Evolutionary conservation across 176 grass and related monocot species (phyloP).

Genomic region (Echinochloa phyllopogon): DNA sequence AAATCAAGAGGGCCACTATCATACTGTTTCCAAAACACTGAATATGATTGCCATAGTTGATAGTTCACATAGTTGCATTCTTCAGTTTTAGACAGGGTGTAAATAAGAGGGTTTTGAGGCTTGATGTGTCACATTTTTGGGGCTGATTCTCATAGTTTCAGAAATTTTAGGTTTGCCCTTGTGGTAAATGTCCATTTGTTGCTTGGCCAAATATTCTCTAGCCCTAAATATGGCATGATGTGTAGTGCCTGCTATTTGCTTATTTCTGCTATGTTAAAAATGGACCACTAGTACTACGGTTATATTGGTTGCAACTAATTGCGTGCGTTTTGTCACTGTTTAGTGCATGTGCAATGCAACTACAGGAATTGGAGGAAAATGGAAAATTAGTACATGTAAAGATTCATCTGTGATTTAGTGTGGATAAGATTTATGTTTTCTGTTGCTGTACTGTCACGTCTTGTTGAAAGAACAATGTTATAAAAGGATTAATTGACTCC

Average conservation of each 20-base stretch:
- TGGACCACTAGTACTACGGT: not conserved
- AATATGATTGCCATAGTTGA: not conserved
- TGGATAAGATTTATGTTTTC: conserved; percentile 6
- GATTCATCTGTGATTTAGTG: not conserved
- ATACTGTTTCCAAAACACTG: not conserved
- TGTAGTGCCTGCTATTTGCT: not conserved
- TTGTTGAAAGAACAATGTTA: not conserved
- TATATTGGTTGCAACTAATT: conserved; percentile 4
- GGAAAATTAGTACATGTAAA: conserved; percentile 5
- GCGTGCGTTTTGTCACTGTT: not conserved
- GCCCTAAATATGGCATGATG: not conserved
- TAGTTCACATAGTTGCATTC: not conserved
- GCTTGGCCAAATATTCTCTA: conserved; percentile 26
- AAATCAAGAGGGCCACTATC: not conserved
- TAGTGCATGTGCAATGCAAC: conserved; percentile 15
- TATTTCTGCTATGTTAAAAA: conserved; percentile 6
- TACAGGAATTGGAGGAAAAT: not conserved
- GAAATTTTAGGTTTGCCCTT: not conserved
- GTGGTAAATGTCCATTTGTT: not conserved
- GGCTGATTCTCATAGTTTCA: not conserved
- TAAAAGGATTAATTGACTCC: conserved; percentile 13
- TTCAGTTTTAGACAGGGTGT: not conserved
- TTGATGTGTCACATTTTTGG: not conserved
- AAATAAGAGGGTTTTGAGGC: conserved; percentile 2
- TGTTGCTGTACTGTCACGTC: not conserved